phyloP scores from a whole-genome alignment of 108 stramenopile species.

The Conticribra guillardii region DNA sequence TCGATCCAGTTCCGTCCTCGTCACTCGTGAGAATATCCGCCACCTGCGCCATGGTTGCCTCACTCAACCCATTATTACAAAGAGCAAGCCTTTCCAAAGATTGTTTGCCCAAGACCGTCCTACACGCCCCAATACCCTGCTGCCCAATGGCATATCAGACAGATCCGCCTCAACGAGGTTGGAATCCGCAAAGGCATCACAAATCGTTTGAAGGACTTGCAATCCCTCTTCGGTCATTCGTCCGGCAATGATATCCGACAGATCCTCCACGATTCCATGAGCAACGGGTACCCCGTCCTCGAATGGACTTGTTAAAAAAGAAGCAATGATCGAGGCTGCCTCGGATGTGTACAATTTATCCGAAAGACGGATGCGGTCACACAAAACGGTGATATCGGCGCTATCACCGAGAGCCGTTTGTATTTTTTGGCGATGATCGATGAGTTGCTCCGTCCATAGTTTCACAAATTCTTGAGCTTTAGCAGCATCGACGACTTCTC shows the following conservation, averaged over 20 bases:
- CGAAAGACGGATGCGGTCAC: constrained; percentile 48
- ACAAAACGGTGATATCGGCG: constrained; percentile 25
- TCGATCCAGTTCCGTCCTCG: constrained; percentile 44
- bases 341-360: constrained; percentile 55
- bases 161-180: constrained; percentile 46
- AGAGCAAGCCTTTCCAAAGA: constrained; percentile 43
- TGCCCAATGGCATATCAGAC: constrained; percentile 58
- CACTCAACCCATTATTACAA: constrained; percentile 53
- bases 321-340: constrained; percentile 48
- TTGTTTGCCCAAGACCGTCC: constrained; percentile 38
- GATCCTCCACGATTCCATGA: constrained; percentile 39
- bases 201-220: constrained; percentile 43
- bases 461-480: constrained; percentile 39
- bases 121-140: constrained; percentile 49
- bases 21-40: constrained; percentile 54
- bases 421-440: constrained; percentile 31
- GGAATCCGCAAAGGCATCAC: constrained; percentile 50
- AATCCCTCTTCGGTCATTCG: constrained; percentile 50
- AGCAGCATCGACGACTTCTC: constrained; percentile 43
- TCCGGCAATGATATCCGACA: constrained; percentile 50
- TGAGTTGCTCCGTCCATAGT: constrained; percentile 45
- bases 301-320: constrained; percentile 39
- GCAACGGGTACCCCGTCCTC: constrained; percentile 39
- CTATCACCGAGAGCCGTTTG: constrained; percentile 9
- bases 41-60: constrained; percentile 46